A percentile compares a stretch with the other conserved stretches of the same genome.
Conservation (phyloP, 257 asterid species). For the Craterostigma plantagineum region DNA sequence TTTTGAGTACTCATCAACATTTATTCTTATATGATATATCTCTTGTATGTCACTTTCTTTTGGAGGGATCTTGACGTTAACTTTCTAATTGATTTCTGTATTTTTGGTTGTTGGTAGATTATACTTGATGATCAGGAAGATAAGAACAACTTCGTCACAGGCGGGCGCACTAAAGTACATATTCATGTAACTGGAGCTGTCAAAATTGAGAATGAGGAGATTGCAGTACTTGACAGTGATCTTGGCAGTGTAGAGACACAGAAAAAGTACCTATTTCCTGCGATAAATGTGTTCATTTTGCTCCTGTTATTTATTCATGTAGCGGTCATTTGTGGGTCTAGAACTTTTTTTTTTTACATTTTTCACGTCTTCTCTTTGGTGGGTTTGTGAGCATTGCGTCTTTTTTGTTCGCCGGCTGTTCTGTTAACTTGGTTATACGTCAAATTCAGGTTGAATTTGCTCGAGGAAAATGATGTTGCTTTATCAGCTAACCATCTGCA, state of each 20-base stretch:
- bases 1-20: conserved; percentile 43
- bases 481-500: conserved; percentile 93
- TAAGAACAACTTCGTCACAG: conserved; percentile 61
- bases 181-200: conserved; percentile 60
- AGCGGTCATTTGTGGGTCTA: conserved; percentile 1
- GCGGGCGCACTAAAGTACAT: conserved; percentile 69
- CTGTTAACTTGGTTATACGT: not conserved
- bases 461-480: conserved; percentile 32
- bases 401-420: too few species aligned
- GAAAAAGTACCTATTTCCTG: conserved; percentile 44
- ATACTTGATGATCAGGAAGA: conserved; percentile 54
- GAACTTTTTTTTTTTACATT: too few species aligned
- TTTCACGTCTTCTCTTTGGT: too few species aligned
- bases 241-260: conserved; percentile 52
- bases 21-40: conserved; percentile 7
- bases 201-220: conserved; percentile 42
- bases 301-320: not conserved
- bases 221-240: conserved; percentile 71
- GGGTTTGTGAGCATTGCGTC: too few species aligned
- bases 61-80: not conserved
- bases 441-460: conserved; percentile 46
- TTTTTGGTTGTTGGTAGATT: conserved; percentile 27
- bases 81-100: not conserved
- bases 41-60: not conserved
- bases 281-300: conserved; percentile 6